Evolutionary conservation across 192 early-diverging fungal species (phyloP), one percentile per base, ranked within the genome.

Genomic region (Umbelopsis vinacea): DNA sequence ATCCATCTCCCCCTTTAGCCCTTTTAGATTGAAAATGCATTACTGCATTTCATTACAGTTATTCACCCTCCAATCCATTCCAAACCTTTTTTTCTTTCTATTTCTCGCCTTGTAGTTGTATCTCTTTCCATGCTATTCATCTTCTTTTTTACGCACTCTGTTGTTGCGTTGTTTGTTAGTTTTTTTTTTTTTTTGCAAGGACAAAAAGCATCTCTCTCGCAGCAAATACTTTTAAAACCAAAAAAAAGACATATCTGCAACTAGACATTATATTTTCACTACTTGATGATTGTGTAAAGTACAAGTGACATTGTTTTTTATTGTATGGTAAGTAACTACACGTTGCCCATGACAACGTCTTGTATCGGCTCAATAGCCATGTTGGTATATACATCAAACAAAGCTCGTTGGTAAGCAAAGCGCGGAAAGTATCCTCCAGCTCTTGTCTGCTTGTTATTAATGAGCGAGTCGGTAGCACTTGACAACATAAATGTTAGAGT

Each of bases 371-470:
- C 69, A 23, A 70, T 75, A 70, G 79, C 75, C 19, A 83, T 76
- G 45, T 72, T 78, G 12, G 66, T 40, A 52, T 71, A 83, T 23
- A 76, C 82, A 33, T 76, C 66, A 15, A 66, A 43, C 52, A 83
- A 46, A 6, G 82, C 84, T 6, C 86, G 63, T 55, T 85, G 68
- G 48, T 82, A 75, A 6, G 78, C 79, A 73, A 85, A 82, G 12
- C 63, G 46, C 4, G 86, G 67, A 12, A 71, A 47, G 52, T 79
- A 87, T 1, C 86, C 86, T 35, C 86, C 80, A 7, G 86, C 86
- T 60, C 72, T 57, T 17, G 74, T 53, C 37, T 45, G 52, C 76
- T 71, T 76, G 63, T 68, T 69, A 52, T 76, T 68, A 52, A 53
- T 72, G 47, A 78, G 29, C 48, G 73, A 69, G 35, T 81, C 79